phyloP scores from a whole-genome alignment of 805 yeast species.

The Sugiyamaella smithiae region DNA sequence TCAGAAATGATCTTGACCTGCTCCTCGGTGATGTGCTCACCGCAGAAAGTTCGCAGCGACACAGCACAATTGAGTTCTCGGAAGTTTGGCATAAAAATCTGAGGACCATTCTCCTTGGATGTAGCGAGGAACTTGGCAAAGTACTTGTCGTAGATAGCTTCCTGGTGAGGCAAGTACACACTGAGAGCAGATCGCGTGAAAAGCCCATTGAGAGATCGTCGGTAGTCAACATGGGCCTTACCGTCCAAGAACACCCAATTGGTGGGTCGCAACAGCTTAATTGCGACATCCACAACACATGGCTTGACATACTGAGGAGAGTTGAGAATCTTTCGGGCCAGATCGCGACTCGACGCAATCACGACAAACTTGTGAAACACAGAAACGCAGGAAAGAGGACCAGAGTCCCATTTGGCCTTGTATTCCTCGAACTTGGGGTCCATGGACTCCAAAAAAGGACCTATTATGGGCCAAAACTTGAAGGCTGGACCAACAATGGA shows the following conservation, averaged over 20 bases:
- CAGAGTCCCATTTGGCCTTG: conserved; percentile 89
- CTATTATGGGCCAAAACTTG: conserved; percentile 92
- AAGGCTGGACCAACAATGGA: conserved; percentile 83
- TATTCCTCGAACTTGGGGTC: conserved; percentile 96
- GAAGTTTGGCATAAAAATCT: conserved; percentile 84
- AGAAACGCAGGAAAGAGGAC: conserved; percentile 93
- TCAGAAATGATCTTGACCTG: conserved; percentile 88
- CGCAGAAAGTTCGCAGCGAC: conserved; percentile 91
- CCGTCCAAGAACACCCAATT: conserved; percentile 99
- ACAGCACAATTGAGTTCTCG: conserved; percentile 96
- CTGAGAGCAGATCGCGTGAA: conserved; percentile 83
- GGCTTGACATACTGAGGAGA: conserved; percentile 91
- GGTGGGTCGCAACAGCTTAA: conserved; percentile 87
- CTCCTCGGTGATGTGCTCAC: conserved; percentile 88
- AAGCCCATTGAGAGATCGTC: conserved; percentile 84
- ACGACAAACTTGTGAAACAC: conserved; percentile 98
- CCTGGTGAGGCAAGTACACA: conserved; percentile 80
- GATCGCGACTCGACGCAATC: conserved; percentile 83
- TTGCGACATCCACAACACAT: conserved; percentile 96
- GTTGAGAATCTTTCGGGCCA: conserved; percentile 81
- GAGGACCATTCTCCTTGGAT: conserved; percentile 60
- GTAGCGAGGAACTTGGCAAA: conserved; percentile 59
- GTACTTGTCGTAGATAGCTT: conserved; percentile 78
- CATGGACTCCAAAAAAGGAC: conserved; percentile 90
- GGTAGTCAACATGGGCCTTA: conserved; percentile 89